Conservation (phyloP, 495 filamentous ascomycete genomes). For the Xylaria palmicola region DNA sequence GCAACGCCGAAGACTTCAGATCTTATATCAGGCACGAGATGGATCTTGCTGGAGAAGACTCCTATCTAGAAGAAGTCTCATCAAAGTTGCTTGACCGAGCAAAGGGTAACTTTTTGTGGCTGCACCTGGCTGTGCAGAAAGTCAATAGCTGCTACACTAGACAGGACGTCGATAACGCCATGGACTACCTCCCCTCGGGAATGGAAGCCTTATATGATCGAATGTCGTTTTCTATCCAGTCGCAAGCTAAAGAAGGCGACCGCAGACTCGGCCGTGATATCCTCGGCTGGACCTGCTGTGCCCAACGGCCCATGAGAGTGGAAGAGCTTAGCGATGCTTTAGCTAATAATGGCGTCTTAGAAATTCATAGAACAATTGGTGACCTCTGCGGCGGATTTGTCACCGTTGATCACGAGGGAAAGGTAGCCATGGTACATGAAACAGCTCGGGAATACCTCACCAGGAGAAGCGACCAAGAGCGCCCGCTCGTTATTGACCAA, state of each 20-base stretch:
- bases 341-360: slow-evolving; percentile 24
- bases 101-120: slow-evolving; percentile 20
- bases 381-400: slow-evolving; percentile 43
- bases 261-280: slow-evolving; percentile 29
- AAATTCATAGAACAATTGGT: slow-evolving; percentile 33
- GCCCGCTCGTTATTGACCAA: slow-evolving; percentile 10
- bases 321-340: slow-evolving; percentile 32
- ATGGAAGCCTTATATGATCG: slow-evolving; percentile 45
- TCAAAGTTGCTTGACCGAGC: neutral
- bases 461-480: slow-evolving; percentile 2
- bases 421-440: slow-evolving; percentile 43
- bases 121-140: slow-evolving; percentile 34
- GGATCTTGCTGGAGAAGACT: neutral
- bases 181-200: slow-evolving; percentile 37
- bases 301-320: slow-evolving; percentile 31
- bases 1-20: slow-evolving; percentile 27
- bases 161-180: slow-evolving; percentile 27
- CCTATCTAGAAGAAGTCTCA: neutral
- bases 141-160: slow-evolving; percentile 30
- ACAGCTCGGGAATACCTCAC: slow-evolving; percentile 45
- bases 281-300: slow-evolving; percentile 27
- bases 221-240: slow-evolving; percentile 32
- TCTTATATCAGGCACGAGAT: slow-evolving; percentile 26
- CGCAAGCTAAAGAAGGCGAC: slow-evolving; percentile 18
- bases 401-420: slow-evolving; percentile 32